These are phyloP conservation scores for Talaromyces sp. DNA, from an alignment of 2,329 filamentous ascomycete genomes.

Conservation along the genomic window DNA sequence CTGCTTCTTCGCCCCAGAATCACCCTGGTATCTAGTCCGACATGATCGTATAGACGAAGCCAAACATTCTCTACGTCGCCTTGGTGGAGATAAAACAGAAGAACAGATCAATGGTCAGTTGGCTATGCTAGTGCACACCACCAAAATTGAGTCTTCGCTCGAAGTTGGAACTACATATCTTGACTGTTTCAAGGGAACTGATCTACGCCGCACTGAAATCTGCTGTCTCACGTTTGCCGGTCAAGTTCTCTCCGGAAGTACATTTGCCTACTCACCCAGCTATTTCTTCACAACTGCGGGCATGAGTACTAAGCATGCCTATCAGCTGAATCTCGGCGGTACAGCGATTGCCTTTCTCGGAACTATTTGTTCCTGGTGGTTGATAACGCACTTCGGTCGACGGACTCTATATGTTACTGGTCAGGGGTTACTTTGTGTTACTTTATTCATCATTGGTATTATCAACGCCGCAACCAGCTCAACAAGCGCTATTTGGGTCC, in stretches of 20 bases:
- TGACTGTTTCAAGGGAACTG: constrained; percentile 39
- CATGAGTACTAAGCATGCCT: constrained; percentile 28
- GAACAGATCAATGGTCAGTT: constrained; percentile 65
- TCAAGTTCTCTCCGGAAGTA: constrained; percentile 40
- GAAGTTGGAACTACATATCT: constrained; percentile 63
- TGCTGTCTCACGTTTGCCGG: constrained; percentile 42
- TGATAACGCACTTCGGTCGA: constrained; percentile 31
- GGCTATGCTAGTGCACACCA: constrained; percentile 89
- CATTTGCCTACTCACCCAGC: constrained; percentile 50
- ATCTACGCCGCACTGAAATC: constrained; percentile 38
- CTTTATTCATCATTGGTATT: constrained; percentile 35
- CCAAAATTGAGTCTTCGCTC: constrained; percentile 58
- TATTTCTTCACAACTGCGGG: constrained; percentile 45
- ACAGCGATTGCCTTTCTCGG: constrained; percentile 34
- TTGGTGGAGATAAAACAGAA: constrained; percentile 29
- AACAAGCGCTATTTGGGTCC: constrained; percentile 29
- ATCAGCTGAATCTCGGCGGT: constrained; percentile 33
- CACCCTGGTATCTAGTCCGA: constrained; percentile 16
- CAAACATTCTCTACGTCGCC: constrained; percentile 12
- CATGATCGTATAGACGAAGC: constrained; percentile 15
- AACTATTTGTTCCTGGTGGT: constrained; percentile 30
- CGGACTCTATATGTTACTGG: constrained; percentile 30
- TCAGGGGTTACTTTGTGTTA: constrained; percentile 26
- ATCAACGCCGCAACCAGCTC: constrained; percentile 39
- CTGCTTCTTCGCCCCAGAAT: constrained; percentile 26